Base-by-base conservation (phyloP, 2,329 filamentous ascomycete species). In the Rachicladosporium sp. region DNA sequence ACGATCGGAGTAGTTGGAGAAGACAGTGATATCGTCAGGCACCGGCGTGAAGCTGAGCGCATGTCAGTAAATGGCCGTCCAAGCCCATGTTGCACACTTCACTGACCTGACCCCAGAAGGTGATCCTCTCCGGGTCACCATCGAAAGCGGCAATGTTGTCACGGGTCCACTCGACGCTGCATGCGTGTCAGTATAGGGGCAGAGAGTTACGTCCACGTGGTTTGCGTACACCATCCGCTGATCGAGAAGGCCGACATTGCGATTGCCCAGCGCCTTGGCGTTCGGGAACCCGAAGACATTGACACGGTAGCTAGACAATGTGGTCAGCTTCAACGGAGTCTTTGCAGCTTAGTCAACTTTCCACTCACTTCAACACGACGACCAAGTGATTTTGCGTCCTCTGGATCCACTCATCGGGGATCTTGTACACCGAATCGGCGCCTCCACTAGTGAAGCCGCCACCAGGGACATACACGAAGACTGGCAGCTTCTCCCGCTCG, bases 281-380 rank as follows among this genome's bases (percentile, higher is more conserved):
- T 57, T 57, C 3, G 61, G 52, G 37, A 63, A 65, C 10, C 61
- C 60, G 32, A 64, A 58, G 37, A 65, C 56, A 32, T 60, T 58
- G 8, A 62, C 41, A 19, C 61, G 57, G 39, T 62, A 64, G 51
- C 45, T 49, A 37, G 1, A 62, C 64, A 40, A 67, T 67, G 29
- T 57, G 52, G 4, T 70, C 53, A 0, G 66, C 69, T 44, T 71
- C 56, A n/a, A 56, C 47, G 8, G 15, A 19, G 72, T 58, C 38
- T 73, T 45, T 1, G 61, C 66, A 47, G 68, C 67, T 1, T 68
- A 68, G 27, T 59, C 48, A 27, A 54, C 60, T 3, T 58, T 56
- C 10, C 58, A 53, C 34, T 62, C 57, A 30, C 29, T 50, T 51
- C 2, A 40, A 44, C 5, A 43, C 50, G 9, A 42, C 31, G 30